These are phyloP conservation scores for Leccinum subtestaceum DNA, from an alignment of 768 basidiomycete species.

Conservation along the genomic window DNA sequence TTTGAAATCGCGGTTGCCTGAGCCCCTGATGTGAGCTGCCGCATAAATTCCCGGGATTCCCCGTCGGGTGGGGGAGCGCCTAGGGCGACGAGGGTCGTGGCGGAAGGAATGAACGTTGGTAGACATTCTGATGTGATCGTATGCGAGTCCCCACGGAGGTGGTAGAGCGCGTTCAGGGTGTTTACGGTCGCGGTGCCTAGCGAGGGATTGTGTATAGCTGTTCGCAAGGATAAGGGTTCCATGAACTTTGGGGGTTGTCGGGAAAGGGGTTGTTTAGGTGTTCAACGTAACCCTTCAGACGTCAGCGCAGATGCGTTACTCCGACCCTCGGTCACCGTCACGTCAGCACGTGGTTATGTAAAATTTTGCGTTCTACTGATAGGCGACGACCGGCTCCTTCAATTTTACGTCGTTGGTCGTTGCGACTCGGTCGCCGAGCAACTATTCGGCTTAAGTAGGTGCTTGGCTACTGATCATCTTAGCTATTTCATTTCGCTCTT, in stretches of 20 bases:
- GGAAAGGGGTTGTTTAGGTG: background rate
- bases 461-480: background rate
- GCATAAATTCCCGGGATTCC: constrained; percentile 9
- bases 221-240: constrained; percentile 4
- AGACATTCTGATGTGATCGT: background rate
- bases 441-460: background rate
- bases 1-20: constrained; percentile 37
- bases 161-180: constrained; percentile 12
- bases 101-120: constrained; percentile 16
- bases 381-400: background rate
- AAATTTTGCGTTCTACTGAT: no score
- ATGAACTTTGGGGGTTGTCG: background rate
- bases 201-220: constrained; percentile 1
- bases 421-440: background rate
- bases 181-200: constrained; percentile 1
- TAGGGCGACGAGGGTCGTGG: constrained; percentile 11
- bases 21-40: constrained; percentile 37
- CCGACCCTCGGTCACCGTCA: constrained; percentile 12
- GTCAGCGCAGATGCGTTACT: background rate
- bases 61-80: constrained; percentile 4
- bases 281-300: background rate
- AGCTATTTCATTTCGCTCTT: background rate
- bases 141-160: background rate
- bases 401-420: background rate
- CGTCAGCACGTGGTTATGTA: background rate